These are phyloP conservation scores for Aspergillus affinis DNA, from an alignment of 495 filamentous ascomycete genomes.

Conservation along the genomic window DNA sequence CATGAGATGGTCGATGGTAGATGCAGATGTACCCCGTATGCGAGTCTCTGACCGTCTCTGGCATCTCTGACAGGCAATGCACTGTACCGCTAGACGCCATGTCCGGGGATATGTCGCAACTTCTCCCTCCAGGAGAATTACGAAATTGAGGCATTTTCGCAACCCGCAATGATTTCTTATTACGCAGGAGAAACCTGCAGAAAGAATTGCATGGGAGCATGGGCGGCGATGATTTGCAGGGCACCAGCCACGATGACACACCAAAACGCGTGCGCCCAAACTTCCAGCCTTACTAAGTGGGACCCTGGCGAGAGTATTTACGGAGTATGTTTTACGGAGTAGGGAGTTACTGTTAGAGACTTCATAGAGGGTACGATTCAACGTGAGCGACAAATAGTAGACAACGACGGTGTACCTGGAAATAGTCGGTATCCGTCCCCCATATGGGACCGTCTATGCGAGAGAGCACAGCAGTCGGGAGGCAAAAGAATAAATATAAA, in stretches of 20 bases:
- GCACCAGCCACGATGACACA: slow-evolving; percentile 29
- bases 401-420: too few species aligned
- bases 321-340: not conserved
- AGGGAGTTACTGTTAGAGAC: not conserved
- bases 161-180: slow-evolving; percentile 7
- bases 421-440: too few species aligned
- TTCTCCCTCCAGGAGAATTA: not conserved
- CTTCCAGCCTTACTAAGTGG: slow-evolving; percentile 25
- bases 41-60: too few species aligned
- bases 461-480: too few species aligned
- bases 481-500: not conserved
- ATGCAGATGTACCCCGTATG: not conserved
- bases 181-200: slow-evolving; percentile 21
- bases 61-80: too few species aligned
- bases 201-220: slow-evolving; percentile 8
- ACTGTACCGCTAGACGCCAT: too few species aligned
- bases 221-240: slow-evolving; percentile 27
- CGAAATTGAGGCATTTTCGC: slow-evolving; percentile 25
- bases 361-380: too few species aligned
- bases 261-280: slow-evolving; percentile 19
- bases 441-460: too few species aligned
- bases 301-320: not conserved
- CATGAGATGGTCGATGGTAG: not conserved
- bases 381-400: too few species aligned
- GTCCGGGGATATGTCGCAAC: not conserved